phyloP scores from a whole-genome alignment of 768 basidiomycete species.

The Mycena pura region DNA sequence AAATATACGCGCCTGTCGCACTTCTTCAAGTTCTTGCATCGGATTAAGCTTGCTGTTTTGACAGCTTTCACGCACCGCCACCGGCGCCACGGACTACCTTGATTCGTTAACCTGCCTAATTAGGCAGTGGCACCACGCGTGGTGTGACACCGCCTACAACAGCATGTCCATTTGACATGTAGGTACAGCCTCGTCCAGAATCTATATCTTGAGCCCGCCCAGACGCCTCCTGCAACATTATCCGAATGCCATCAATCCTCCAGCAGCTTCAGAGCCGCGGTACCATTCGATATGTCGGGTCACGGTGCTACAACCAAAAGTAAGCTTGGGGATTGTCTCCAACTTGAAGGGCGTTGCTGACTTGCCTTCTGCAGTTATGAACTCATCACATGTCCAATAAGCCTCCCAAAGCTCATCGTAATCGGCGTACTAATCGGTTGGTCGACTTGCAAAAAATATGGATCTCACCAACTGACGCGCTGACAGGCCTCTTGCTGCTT shows the following conservation, averaged over 20 bases:
- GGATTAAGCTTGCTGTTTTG: too few species aligned
- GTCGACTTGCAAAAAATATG: background rate
- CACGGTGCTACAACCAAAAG: conserved; percentile 20
- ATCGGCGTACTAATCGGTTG: conserved; percentile 2
- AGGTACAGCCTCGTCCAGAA: too few species aligned
- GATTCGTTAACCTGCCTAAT: too few species aligned
- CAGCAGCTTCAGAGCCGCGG: conserved; percentile 2
- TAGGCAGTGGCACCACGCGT: too few species aligned
- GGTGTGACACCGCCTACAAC: too few species aligned
- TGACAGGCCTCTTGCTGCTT: background rate
- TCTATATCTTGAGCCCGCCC: too few species aligned
- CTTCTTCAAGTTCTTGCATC: too few species aligned
- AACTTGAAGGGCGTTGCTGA: background rate
- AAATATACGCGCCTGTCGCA: too few species aligned
- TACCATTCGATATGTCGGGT: conserved; percentile 1
- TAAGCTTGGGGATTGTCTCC: background rate
- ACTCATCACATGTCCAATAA: conserved; percentile 15
- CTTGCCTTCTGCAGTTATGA: background rate
- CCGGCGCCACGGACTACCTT: too few species aligned
- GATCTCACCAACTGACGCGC: background rate
- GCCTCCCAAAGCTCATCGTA: conserved; percentile 1
- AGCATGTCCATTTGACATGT: too few species aligned
- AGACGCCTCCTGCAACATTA: too few species aligned
- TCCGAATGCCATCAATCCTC: background rate
- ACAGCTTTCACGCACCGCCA: too few species aligned